Conservation (phyloP, 179 eudicot species). For the Actinidia chinensis region DNA sequence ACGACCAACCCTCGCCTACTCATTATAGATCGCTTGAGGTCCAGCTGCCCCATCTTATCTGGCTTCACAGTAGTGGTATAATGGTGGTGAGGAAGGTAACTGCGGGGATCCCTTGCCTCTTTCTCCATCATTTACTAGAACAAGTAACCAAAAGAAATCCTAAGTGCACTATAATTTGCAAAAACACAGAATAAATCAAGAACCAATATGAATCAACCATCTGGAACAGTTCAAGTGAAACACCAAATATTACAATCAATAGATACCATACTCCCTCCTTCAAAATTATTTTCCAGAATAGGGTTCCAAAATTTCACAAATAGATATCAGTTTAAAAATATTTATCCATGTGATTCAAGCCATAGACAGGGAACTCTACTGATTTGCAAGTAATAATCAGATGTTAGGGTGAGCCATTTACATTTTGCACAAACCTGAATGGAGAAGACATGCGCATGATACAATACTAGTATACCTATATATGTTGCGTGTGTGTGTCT, state of each 20-base stretch:
- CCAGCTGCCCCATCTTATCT: conserved; percentile 35
- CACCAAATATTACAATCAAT: too few relatives aligned
- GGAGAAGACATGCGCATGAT: background rate
- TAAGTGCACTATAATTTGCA: background rate
- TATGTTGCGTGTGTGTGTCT: too few relatives aligned
- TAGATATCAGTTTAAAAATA: too few relatives aligned
- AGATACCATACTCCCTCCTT: too few relatives aligned
- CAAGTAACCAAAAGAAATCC: conserved; percentile 3
- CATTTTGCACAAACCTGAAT: background rate
- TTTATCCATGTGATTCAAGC: too few relatives aligned
- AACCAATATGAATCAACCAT: too few relatives aligned
- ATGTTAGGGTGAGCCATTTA: background rate
- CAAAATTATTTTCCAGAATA: too few relatives aligned
- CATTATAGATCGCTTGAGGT: conserved; percentile 47
- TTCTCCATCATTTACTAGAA: conserved; percentile 25
- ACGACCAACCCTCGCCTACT: conserved; percentile 70
- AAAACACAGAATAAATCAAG: too few relatives aligned
- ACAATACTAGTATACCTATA: too few relatives aligned
- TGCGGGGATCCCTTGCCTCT: conserved; percentile 8
- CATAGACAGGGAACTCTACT: background rate
- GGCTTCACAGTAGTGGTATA: conserved; percentile 30
- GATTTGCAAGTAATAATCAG: background rate
- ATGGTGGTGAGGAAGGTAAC: conserved; percentile 37
- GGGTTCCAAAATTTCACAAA: too few relatives aligned
- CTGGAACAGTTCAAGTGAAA: too few relatives aligned